Base-by-base conservation (phyloP, 2,329 filamentous ascomycete species). In the Fusarium secorum region DNA sequence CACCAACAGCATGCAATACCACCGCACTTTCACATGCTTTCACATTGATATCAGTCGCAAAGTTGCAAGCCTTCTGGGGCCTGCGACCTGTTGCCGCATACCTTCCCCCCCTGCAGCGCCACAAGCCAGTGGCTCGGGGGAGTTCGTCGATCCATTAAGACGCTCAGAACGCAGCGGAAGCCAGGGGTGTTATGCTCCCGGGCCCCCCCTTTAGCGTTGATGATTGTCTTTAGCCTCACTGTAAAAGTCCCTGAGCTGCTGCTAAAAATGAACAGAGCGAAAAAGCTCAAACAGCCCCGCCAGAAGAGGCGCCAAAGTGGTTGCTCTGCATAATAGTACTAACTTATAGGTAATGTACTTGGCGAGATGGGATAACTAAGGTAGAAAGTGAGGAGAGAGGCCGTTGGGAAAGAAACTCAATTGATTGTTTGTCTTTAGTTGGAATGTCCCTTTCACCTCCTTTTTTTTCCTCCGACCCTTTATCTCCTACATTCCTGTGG, bases 1-100 rank as follows among this genome's bases (percentile, higher is more conserved):
- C 55, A 66, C 61, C 66, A 69, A 46, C 70, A 74, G 58, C 45
- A 75, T 66, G 73, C 73, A 66, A 75, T 73, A 70, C 70, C 68
- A 73, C 63, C 59, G 51, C 70, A 71, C 60, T 73, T 76, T 76
- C 74, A 75, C 74, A 75, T 75, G 74, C 72, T 71, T 62, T 52
- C 55, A 28, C 38, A 11, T 36, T 32, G 57, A 28, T 38, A 44
- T 22, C 49, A 64, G 35, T 41, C 20, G 28, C 22, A 63, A n/a
- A 65, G 49, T 55, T 38, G 42, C 58, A 53, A 64, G 64, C 64
- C 32, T 54, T 59, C 38, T 60, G 41, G 45, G 39, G 39, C 18
- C 42, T 46, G 49, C 30, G 14, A 71, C 28, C 35, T 39, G 35
- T 28, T 59, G 55, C 61, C 38, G 42, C 41, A 66, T 53, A 30